A percentile compares a stretch with the other conserved stretches of the same genome.
These are phyloP conservation scores for Cairneyella variabilis DNA, from an alignment of 495 filamentous ascomycete species.

Conservation along the genomic window DNA sequence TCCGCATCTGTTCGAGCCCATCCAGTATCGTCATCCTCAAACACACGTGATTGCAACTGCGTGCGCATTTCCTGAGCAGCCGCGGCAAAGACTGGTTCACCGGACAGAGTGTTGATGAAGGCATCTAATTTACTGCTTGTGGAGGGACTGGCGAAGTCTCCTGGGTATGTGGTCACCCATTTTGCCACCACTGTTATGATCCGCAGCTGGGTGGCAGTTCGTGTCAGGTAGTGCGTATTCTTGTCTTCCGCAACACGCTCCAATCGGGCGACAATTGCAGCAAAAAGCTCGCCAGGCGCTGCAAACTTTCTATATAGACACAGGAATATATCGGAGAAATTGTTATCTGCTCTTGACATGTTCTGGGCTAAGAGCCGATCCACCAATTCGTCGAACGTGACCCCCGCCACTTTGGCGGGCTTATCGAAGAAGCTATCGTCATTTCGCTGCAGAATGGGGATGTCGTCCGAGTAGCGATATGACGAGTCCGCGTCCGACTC, in stretches of 20 bases:
- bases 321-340: slow-evolving; percentile 82
- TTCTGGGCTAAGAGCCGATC: slow-evolving; percentile 77
- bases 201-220: slow-evolving; percentile 74
- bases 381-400: slow-evolving; percentile 83
- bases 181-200: slow-evolving; percentile 79
- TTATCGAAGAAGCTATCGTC: slow-evolving; percentile 46
- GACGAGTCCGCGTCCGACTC: slow-evolving; percentile 52
- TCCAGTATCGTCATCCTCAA: slow-evolving; percentile 76
- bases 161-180: slow-evolving; percentile 88
- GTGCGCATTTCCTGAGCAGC: slow-evolving; percentile 77
- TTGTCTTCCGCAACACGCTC: slow-evolving; percentile 61
- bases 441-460: slow-evolving; percentile 54
- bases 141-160: slow-evolving; percentile 81
- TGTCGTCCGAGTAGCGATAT: slow-evolving; percentile 53
- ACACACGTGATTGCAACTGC: slow-evolving; percentile 56
- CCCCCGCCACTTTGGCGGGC: slow-evolving; percentile 51
- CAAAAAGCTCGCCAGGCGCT: slow-evolving; percentile 69
- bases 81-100: slow-evolving; percentile 70
- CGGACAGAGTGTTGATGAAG: slow-evolving; percentile 66
- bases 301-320: slow-evolving; percentile 96
- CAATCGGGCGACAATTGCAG: slow-evolving; percentile 69
- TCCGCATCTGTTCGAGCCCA: slow-evolving; percentile 65
- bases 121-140: slow-evolving; percentile 65
- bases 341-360: slow-evolving; percentile 79
- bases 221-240: slow-evolving; percentile 57